These are phyloP conservation scores for Atkinsonella texensis DNA, from an alignment of 2,329 filamentous ascomycete genomes.

Conservation along the genomic window DNA sequence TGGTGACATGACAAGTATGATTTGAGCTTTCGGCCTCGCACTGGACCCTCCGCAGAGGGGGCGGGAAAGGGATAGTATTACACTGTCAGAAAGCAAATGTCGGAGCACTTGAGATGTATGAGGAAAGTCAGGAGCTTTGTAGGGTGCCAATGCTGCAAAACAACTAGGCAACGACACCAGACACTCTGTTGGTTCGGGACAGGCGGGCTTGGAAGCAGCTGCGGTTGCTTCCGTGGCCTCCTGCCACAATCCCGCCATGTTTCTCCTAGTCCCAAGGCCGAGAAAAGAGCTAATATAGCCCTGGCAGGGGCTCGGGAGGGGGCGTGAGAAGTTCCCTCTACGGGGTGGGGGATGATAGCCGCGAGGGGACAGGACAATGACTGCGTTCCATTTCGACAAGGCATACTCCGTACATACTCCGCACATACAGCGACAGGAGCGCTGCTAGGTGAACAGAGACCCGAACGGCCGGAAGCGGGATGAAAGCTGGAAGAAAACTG, in stretches of 20 bases:
- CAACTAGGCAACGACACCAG: background rate
- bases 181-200: background rate
- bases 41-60: constrained; percentile 4
- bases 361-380: background rate
- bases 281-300: background rate
- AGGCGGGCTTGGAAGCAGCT: background rate
- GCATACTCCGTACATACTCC: background rate
- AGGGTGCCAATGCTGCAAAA: constrained; percentile 2
- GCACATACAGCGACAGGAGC: background rate
- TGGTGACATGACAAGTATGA: constrained; percentile 6
- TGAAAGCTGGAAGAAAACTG: no score
- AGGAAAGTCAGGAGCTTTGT: constrained; percentile 1
- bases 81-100: background rate
- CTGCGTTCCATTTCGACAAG: background rate
- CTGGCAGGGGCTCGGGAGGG: background rate
- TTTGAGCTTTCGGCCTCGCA: background rate
- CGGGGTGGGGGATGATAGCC: background rate
- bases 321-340: constrained; percentile 1
- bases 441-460: background rate
- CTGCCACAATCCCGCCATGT: background rate
- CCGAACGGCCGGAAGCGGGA: background rate
- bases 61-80: background rate
- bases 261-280: background rate
- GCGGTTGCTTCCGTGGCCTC: background rate
- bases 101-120: constrained; percentile 1